Evolutionary conservation across 495 filamentous ascomycete genomes (phyloP).

Genomic region (Aspergillus carlsbadensis): DNA sequence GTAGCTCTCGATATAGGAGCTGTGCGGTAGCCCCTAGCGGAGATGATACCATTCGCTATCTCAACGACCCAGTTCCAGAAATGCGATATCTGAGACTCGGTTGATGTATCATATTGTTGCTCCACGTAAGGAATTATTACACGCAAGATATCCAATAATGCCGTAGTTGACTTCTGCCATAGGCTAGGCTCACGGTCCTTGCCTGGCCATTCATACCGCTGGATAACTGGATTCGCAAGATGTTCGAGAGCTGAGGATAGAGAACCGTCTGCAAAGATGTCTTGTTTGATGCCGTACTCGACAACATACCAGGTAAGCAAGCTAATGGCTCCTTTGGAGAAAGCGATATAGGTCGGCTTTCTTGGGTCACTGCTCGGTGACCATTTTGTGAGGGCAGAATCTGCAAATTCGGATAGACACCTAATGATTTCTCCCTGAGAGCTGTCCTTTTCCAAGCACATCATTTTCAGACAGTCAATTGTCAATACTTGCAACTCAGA

Average conservation of each 20-base stretch:
- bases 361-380: slow-evolving; percentile 31
- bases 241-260: slow-evolving; percentile 59
- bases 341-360: slow-evolving; percentile 77
- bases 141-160: slow-evolving; percentile 65
- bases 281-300: slow-evolving; percentile 57
- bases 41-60: slow-evolving; percentile 41
- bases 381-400: slow-evolving; percentile 58
- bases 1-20: slow-evolving; percentile 26
- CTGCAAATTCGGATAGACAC: slow-evolving; percentile 65
- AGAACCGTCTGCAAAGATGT: slow-evolving; percentile 65
- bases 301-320: slow-evolving; percentile 64
- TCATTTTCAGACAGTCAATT: slow-evolving; percentile 66
- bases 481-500: slow-evolving; percentile 77
- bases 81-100: slow-evolving; percentile 28
- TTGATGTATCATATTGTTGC: slow-evolving; percentile 37
- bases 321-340: slow-evolving; percentile 75
- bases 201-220: slow-evolving; percentile 71
- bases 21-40: slow-evolving; percentile 34
- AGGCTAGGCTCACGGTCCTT: slow-evolving; percentile 59
- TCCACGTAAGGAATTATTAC: slow-evolving; percentile 63
- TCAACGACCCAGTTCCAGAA: slow-evolving; percentile 46
- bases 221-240: slow-evolving; percentile 62
- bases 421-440: slow-evolving; percentile 67
- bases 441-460: slow-evolving; percentile 66
- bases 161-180: slow-evolving; percentile 77